Evolutionary conservation across 495 filamentous ascomycete species (phyloP), one percentile per base, ranked within the genome.

Genomic region (Friedmanniomyces endolithicus): DNA sequence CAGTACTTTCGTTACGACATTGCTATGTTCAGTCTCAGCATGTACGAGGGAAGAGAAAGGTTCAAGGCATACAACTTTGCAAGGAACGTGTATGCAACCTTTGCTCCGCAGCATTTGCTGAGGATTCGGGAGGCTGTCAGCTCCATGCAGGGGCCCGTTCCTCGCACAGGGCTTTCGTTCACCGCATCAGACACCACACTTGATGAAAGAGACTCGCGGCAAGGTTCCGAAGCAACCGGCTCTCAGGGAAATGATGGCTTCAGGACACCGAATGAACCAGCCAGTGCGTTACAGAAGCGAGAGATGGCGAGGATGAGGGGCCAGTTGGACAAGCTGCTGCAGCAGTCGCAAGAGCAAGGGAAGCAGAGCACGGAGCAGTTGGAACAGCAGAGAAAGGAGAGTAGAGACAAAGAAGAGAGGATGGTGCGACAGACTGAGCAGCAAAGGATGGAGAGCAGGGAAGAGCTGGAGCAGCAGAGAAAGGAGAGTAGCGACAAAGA

Each of bases 161-260:
- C 17, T n/a, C 52, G 52, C 17, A 55, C 52, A 4, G 43, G 41
- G 19, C 52, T 43, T 12, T 54, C 52, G 31, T 48, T 48, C 23
- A 25, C 41, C 17, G 29, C 43, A 19, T 55, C 52, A 6, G 43
- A 48, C 17, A 48, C 35, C 23, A 20, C 25, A 16, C 27, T 55
- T 4, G 52, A 48, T 16, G 14, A 48, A 16, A 16, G 16, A 22
- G 44, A 27, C 22, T 55, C 52, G 23, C 52, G 48, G 29, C 41
- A 48, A 22, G 43, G 48, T 12, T 48, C 43, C n/a, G 27, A 9
- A 31, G 43, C 31, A 27, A 20, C 17, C 22, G 12, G 43, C 6
- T 55, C 52, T 14, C 52, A 48, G 17, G 52, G 14, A 17, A 43
- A 55, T 17, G 20, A 25, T 3, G 39, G 2, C 23, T 55, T 48